A percentile compares a stretch with the other conserved stretches of the same genome.
phyloP scores from a whole-genome alignment of 164 flowering plant species.

The Tinospora cordifolia region DNA sequence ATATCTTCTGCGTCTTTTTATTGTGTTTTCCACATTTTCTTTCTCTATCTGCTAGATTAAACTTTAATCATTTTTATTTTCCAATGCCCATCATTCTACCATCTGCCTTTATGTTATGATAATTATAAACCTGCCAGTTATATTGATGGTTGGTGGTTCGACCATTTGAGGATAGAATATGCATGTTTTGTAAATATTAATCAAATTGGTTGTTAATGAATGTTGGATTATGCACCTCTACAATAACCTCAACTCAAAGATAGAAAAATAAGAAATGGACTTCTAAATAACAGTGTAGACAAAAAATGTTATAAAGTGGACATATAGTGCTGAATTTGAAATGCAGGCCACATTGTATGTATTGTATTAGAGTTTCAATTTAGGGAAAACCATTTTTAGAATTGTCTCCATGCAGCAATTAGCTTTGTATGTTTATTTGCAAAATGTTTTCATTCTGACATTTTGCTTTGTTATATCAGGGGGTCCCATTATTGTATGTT shows the following conservation, averaged over 20 bases:
- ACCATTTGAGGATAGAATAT: not conserved
- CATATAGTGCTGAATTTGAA: not conserved
- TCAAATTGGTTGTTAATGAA: not conserved
- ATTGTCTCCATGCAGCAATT: not conserved
- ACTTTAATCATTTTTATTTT: not conserved
- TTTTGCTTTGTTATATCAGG: conserved; percentile 38
- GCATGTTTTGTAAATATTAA: not conserved
- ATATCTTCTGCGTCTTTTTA: not conserved
- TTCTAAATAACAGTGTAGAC: not conserved
- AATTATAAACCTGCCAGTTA: too few species aligned
- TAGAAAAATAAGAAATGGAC: too few species aligned
- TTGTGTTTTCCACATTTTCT: not conserved
- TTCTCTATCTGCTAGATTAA: not conserved
- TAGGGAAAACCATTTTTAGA: not conserved
- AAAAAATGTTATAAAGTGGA: not conserved
- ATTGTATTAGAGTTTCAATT: not conserved
- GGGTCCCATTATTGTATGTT: conserved; percentile 80
- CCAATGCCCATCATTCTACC: not conserved
- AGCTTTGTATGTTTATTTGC: not conserved
- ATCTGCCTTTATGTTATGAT: too few species aligned
- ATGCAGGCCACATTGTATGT: not conserved
- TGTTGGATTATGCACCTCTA: not conserved
- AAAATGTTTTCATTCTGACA: not conserved
- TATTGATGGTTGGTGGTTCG: too few species aligned
- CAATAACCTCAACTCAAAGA: too few species aligned